Evolutionary conservation across 768 basidiomycete genomes (phyloP), one percentile per base, ranked within the genome.

Genomic region (Rhizopogon roseolus): DNA sequence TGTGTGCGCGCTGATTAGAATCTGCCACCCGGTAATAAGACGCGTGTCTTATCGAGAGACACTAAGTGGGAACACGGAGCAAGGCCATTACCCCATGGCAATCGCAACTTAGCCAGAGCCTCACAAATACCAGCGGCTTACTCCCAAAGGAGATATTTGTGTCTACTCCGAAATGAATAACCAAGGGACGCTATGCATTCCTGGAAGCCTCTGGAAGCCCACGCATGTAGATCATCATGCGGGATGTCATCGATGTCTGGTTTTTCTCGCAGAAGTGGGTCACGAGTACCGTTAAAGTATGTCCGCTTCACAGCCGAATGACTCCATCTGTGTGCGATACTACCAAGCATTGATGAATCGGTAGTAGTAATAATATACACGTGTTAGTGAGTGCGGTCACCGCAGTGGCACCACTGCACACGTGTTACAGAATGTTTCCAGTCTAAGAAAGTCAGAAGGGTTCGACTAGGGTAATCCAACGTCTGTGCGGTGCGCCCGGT

Each of bases 61-160:
- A n/a, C 16, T n/a, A 16, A n/a, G n/a, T 39, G n/a, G 45, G 17
- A 34, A 11, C 17, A 22, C n/a, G 45, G 8, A 48, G 34, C 34
- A 48, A 48, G 22, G 14, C 34, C 34, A 9, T 48, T 48, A 48
- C 46, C 46, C 46, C 46, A 22, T 48, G 13, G 17, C 4, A 22
- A 32, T 46, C 13, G 8, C 13, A 22, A 19, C 32, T 46, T 46
- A 46, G 45, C 45, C 6, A 45, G 17, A 46, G 29, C 17, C 32
- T 32, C 6, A 46, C 3, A 46, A 32, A 46, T 32, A 46, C 45
- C 32, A 46, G 16, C 32, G 46, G 32, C 19, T 36, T 36, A 48
- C 46, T 48, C 46, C 46, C 34, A 48, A 48, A 36, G 46, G 46
- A 19, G 46, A 36, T 48, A 8, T 28, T 48, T 48, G 32, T 36